Evolutionary conservation across 495 filamentous ascomycete genomes (phyloP).

Genomic region (Penicillium tannophilum): DNA sequence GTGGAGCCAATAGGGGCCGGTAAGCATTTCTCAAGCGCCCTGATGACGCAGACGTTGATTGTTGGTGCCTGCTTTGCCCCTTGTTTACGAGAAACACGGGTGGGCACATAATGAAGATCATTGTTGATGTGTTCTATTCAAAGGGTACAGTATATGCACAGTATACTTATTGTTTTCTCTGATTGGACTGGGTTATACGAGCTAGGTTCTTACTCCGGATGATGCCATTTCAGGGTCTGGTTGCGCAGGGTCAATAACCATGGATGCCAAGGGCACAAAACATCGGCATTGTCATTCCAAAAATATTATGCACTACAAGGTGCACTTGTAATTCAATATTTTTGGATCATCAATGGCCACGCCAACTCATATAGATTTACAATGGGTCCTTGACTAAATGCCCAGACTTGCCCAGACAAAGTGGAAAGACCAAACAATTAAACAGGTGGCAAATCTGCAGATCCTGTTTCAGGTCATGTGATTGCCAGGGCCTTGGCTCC

Average conservation of each 20-base stretch:
- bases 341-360: background rate
- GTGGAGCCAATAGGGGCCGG: constrained; percentile 3
- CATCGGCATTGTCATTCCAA: background rate
- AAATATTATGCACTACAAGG: background rate
- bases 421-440: background rate
- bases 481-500: background rate
- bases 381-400: background rate
- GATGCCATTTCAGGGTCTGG: constrained; percentile 8
- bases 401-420: background rate
- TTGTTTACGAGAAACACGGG: background rate
- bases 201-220: constrained; percentile 3
- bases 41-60: constrained; percentile 1
- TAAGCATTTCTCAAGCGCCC: background rate
- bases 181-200: background rate
- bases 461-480: background rate
- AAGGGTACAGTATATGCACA: background rate
- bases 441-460: background rate
- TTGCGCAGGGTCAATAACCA: background rate
- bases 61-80: constrained; percentile 2
- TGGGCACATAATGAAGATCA: background rate
- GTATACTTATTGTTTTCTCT: background rate
- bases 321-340: no score
- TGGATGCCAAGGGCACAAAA: background rate
- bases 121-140: background rate
- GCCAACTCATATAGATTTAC: background rate